phyloP scores from a whole-genome alignment of 208 protist species.

The Trypanosoma rangeli region DNA sequence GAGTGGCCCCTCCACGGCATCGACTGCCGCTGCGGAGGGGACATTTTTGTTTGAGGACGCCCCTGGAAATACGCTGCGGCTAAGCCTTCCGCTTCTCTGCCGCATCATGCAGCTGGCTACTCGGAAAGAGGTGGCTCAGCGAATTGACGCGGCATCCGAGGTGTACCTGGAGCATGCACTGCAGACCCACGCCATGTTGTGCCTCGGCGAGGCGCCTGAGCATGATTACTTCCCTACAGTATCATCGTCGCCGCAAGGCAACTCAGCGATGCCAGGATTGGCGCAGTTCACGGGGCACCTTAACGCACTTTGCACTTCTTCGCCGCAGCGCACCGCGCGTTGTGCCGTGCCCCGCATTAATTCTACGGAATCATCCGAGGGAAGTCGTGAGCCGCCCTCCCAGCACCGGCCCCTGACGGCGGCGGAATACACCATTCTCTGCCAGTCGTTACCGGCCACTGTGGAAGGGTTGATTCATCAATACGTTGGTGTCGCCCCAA shows the following conservation, averaged over 20 bases:
- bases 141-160: conserved; percentile 24
- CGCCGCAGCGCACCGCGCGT: conserved; percentile 11
- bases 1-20: neutral
- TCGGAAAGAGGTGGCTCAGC: conserved; percentile 6
- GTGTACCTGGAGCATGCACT: conserved; percentile 59
- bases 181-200: conserved; percentile 64
- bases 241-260: conserved; percentile 4
- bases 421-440: conserved; percentile 81
- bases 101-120: conserved; percentile 24
- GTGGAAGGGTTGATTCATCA: conserved; percentile 50
- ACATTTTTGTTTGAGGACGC: conserved; percentile 42
- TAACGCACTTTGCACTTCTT: conserved; percentile 13
- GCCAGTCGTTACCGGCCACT: conserved; percentile 26
- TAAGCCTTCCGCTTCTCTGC: conserved; percentile 30
- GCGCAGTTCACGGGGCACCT: conserved; percentile 23
- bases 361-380: neutral
- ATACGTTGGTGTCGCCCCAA: conserved; percentile 45
- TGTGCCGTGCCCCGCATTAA: conserved; percentile 4
- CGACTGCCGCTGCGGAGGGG: neutral
- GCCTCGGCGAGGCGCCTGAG: conserved; percentile 34
- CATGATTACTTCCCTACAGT: conserved; percentile 23
- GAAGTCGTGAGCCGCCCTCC: neutral
- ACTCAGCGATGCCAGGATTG: neutral
- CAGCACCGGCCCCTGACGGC: conserved; percentile 44
- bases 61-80: conserved; percentile 31